These are phyloP conservation scores for Hypoxylon lenormandii DNA, from an alignment of 495 filamentous ascomycete genomes.

Conservation along the genomic window DNA sequence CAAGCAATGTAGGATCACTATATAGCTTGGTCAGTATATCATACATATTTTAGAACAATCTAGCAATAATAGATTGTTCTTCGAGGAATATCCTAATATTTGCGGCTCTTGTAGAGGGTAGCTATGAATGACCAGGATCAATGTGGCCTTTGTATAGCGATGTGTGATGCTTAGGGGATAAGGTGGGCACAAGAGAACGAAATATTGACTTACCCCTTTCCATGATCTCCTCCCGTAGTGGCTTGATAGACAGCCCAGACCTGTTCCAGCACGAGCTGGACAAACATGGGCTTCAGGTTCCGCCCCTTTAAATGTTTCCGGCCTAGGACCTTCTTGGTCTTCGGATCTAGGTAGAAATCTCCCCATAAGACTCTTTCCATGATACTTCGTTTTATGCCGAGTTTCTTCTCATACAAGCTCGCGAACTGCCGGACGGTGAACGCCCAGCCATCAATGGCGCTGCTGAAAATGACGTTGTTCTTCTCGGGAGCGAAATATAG, in stretches of 20 bases:
- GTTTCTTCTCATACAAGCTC: slow-evolving; percentile 91
- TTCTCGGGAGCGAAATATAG: slow-evolving; percentile 98
- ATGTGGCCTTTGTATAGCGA: too few species aligned
- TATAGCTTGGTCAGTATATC: slow-evolving; percentile 51
- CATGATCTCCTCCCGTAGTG: slow-evolving; percentile 81
- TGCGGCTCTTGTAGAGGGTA: too few species aligned
- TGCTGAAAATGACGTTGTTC: slow-evolving; percentile 98
- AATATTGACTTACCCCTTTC: slow-evolving; percentile 74
- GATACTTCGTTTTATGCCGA: slow-evolving; percentile 89
- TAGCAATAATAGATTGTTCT: not conserved
- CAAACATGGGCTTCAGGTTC: slow-evolving; percentile 94
- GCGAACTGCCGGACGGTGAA: slow-evolving; percentile 97
- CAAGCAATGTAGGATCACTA: slow-evolving; percentile 82
- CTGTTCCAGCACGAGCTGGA: slow-evolving; percentile 93
- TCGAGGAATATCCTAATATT: not conserved
- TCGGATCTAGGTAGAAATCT: slow-evolving; percentile 95
- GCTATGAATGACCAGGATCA: too few species aligned
- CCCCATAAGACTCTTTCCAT: slow-evolving; percentile 98
- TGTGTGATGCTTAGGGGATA: too few species aligned
- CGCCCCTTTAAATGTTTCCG: slow-evolving; percentile 94
- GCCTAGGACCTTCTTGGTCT: slow-evolving; percentile 91
- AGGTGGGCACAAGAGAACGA: slow-evolving; percentile 1
- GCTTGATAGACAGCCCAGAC: slow-evolving; percentile 98
- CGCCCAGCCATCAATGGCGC: slow-evolving; percentile 96
- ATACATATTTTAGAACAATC: slow-evolving; percentile 13